A percentile compares a stretch with the other conserved stretches of the same genome.
Evolutionary conservation across 345 rosid genomes (phyloP).

Genomic region (Euphorbia peplus): DNA sequence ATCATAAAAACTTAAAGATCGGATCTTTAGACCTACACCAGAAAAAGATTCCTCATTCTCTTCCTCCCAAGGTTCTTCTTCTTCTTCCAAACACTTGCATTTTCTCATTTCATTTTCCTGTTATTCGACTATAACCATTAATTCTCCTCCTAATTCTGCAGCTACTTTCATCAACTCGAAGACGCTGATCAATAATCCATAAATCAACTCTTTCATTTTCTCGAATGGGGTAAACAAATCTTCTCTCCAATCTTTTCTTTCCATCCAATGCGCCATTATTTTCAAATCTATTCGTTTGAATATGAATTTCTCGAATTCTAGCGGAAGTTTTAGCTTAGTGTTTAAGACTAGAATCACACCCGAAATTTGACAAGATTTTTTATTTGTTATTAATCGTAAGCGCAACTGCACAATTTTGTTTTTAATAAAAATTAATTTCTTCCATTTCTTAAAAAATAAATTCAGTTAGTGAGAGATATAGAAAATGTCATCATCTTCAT

Average conservation of each 20-base stretch:
- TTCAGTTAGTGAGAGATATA: background rate
- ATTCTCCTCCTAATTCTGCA: background rate
- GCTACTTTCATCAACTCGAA: slow-evolving; percentile 1
- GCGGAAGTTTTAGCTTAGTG: no score
- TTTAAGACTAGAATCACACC: no score
- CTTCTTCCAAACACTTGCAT: background rate
- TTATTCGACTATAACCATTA: no score
- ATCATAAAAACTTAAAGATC: slow-evolving; percentile 29
- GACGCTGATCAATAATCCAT: background rate
- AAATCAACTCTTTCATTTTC: background rate
- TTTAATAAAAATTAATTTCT: background rate
- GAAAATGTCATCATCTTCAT: slow-evolving; percentile 64
- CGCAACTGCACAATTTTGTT: no score
- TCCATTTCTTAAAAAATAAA: no score
- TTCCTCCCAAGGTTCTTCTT: slow-evolving; percentile 9
- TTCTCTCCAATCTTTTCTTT: background rate
- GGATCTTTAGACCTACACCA: slow-evolving; percentile 25
- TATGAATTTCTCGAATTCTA: no score
- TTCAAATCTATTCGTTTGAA: background rate
- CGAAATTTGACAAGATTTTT: no score
- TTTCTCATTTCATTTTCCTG: background rate
- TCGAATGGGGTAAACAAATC: background rate
- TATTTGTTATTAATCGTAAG: no score
- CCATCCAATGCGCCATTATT: background rate
- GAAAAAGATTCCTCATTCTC: no score